Evolutionary conservation across 1,284 basidiomycete species (phyloP).

Genomic region (Marasmius tenuissimus): DNA sequence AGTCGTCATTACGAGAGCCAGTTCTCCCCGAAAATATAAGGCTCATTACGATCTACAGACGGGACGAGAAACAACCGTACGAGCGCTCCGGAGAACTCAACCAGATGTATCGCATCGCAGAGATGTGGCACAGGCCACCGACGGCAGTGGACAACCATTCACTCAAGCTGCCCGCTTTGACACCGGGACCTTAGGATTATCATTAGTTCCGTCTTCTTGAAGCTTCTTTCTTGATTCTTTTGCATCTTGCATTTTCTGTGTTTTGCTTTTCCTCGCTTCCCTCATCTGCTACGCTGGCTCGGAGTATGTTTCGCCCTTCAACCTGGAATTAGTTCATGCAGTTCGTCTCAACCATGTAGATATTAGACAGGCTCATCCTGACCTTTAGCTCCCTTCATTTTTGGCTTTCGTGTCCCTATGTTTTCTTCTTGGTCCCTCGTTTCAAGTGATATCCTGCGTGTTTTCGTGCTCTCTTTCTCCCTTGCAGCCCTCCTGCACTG

Average conservation of each 20-base stretch:
- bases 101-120: constrained; percentile 8
- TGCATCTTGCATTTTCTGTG: neutral
- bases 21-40: neutral
- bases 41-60: neutral
- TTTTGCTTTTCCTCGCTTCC: neutral
- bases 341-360: no score
- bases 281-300: neutral
- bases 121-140: constrained; percentile 9
- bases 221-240: neutral
- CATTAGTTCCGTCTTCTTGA: no score
- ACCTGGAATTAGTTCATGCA: no score
- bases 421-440: neutral
- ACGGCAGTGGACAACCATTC: constrained; percentile 2
- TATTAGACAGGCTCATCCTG: no score
- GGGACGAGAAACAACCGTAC: neutral
- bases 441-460: neutral
- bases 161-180: constrained; percentile 4
- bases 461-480: neutral
- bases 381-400: neutral
- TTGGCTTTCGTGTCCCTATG: neutral
- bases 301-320: no score
- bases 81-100: constrained; percentile 5
- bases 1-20: neutral
- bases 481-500: neutral
- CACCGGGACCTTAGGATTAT: neutral